Base-by-base conservation (phyloP, 1,284 basidiomycete genomes). In the Trichosporon sp. region DNA sequence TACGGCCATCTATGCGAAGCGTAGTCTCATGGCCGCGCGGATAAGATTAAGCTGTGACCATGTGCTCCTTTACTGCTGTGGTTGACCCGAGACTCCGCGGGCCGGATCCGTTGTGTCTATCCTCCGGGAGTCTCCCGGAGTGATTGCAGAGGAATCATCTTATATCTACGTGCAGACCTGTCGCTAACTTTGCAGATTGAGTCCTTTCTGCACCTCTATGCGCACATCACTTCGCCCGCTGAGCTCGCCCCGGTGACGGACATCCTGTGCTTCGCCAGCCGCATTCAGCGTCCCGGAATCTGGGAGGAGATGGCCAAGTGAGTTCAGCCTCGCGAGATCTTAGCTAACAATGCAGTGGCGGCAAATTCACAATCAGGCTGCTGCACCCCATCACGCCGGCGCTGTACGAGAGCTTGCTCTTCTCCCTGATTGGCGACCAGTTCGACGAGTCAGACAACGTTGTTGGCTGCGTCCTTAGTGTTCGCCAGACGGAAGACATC, bases 301-400 rank as follows among this genome's bases (percentile, higher is more conserved):
- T 81, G 80, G 80, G 80, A 81, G 69, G 79, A 80, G 69, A 77
- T 81, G 71, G 71, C 75, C 66, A 77, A 77, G 74, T 79, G 67
- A 66, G 78, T 72, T 11, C 2, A 2, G 19, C 2, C 36, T 36
- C n/a, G 29, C 23, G 32, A 44, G 10, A 54, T 32, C n/a, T 9
- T n/a, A 27, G 19, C 65, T 65, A 25, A 63, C 69, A 7, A 9
- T 37, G 5, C 44, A 78, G 74, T 36, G 77, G 76, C 6, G 76
- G 74, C 25, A 78, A 76, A 62, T 80, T 80, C 65, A 80, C 79
- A 3, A 66, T 80, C 23, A 74, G 79, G 19, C 69, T 80, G n/a
- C 65, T 75, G 19, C 76, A 80, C 61, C 76, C 77, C 3, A 69
- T 78, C 49, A 75, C 78, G 2, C 77, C 77, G 1, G 61, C 77